Conservation (phyloP, 257 asterid species). For the Dorcoceras hygrometricum region DNA sequence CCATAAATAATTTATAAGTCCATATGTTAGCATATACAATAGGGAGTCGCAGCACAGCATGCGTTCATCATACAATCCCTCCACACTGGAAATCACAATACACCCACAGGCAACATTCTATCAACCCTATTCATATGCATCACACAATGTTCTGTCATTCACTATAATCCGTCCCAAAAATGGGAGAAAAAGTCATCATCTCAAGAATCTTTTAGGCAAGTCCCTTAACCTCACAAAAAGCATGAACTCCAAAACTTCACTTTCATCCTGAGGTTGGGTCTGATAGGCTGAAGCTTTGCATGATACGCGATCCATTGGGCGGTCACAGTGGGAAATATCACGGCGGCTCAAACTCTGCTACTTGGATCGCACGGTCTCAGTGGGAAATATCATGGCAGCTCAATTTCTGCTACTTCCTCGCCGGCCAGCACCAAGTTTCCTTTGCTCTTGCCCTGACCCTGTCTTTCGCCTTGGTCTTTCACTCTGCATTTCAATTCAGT, state of each 20-base stretch:
- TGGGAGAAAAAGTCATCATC: neutral
- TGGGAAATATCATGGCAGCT: slow-evolving; percentile 15
- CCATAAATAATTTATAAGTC: neutral
- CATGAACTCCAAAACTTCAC: neutral
- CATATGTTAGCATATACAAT: neutral
- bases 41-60: neutral
- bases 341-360: slow-evolving; percentile 43
- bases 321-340: neutral
- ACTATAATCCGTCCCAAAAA: neutral
- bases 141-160: neutral
- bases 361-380: too few species aligned
- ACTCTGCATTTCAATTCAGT: slow-evolving; percentile 38
- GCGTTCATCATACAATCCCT: neutral
- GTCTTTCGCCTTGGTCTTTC: slow-evolving; percentile 20
- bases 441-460: slow-evolving; percentile 30
- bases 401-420: slow-evolving; percentile 62
- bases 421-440: slow-evolving; percentile 48
- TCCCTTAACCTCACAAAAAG: neutral
- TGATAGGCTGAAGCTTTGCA: neutral
- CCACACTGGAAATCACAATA: neutral
- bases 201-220: too few species aligned
- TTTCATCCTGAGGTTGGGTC: neutral
- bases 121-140: too few species aligned
- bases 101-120: neutral
- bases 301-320: neutral